A percentile compares a stretch with the other conserved stretches of the same genome.
Conservation (phyloP, 2,329 filamentous ascomycete genomes). For the Cytospora piceicola region DNA sequence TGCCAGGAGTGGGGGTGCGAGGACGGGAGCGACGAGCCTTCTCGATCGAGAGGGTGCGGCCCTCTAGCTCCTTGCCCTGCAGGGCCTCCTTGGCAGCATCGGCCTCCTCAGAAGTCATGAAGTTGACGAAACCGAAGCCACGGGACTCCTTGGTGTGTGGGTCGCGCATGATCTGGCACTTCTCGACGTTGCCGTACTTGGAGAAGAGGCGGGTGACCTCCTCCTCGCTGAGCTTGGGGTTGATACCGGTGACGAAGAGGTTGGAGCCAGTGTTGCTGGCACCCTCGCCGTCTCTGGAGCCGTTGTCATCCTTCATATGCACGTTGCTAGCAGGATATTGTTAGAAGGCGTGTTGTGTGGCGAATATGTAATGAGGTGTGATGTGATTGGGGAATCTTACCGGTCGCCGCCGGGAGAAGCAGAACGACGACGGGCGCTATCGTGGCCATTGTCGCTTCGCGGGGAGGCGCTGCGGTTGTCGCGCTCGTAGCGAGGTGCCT, state of each 20-base stretch:
- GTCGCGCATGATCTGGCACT: constrained; percentile 99
- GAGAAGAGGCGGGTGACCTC: constrained; percentile 96
- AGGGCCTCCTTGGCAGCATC: constrained; percentile 96
- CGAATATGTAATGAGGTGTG: constrained; percentile 21
- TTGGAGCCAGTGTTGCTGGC: constrained; percentile 94
- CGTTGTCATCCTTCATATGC: constrained; percentile 54
- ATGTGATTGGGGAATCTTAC: constrained; percentile 41
- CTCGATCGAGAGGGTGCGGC: constrained; percentile 95
- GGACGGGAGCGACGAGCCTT: constrained; percentile 95
- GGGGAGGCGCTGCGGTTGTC: constrained; percentile 70
- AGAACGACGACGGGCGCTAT: constrained; percentile 61
- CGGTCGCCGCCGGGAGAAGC: constrained; percentile 62
- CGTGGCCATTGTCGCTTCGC: constrained; percentile 65
- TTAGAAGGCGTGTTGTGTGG: constrained; percentile 17
- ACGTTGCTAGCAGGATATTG: constrained; percentile 43
- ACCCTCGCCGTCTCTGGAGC: constrained; percentile 60
- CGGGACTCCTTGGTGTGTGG: constrained; percentile 98
- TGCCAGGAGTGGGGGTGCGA: constrained; percentile 94
- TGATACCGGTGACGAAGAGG: constrained; percentile 97
- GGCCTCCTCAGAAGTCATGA: constrained; percentile 92
- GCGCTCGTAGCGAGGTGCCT: constrained; percentile 67
- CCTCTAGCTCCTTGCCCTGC: constrained; percentile 93
- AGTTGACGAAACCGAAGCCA: constrained; percentile 99
- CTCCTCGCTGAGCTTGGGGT: constrained; percentile 85
- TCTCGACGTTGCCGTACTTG: constrained; percentile 98